Base-by-base conservation (phyloP, 2,329 filamentous ascomycete species). In the Apiospora kogelbergensis region DNA sequence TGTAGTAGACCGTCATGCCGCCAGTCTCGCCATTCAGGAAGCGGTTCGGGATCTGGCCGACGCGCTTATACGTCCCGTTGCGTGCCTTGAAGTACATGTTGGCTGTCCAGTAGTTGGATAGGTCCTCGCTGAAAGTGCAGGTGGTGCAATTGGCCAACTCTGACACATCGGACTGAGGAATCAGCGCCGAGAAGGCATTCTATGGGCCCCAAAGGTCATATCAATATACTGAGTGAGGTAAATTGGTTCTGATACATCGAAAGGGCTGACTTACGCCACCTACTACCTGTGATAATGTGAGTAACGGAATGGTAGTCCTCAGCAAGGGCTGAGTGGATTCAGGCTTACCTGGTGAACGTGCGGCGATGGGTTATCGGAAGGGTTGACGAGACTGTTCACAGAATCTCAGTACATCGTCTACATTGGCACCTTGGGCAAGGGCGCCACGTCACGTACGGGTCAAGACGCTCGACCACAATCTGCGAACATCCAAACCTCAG, bases 61-160 rank as follows among this genome's bases (percentile, higher is more conserved):
- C 76, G 1, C 76, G 73, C 68, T 73, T 74, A 70, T 65, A 89
- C 68, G n/a, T n/a, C n/a, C n/a, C n/a, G n/a, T n/a, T n/a, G n/a
- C n/a, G n/a, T n/a, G n/a, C n/a, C n/a, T n/a, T 78, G 69, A 82
- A 82, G 72, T 79, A 81, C 1, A 92, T 80, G 70, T 83, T 83
- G 0, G 90, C 90, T 17, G 87, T 87, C 90, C 91, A 93, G 80
- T 93, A 93, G 74, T 88, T 91, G 68, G 86, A 90, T 69, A 87
- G 80, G 76, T 92, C 90, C 71, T 87, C 81, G 37, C 84, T 82
- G 68, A 90, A 88, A 40, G 84, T 83, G 78, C 90, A 92, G 4
- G 90, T 90, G 1, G 90, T 90, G 77, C 91, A 92, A 10, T 84
- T 84, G 1, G 88, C 86, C 63, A 65, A 13, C 63, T 44, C 40